Evolutionary conservation across 176 grass and related monocot species (phyloP).

Genomic region (Tuctoria greenei): DNA sequence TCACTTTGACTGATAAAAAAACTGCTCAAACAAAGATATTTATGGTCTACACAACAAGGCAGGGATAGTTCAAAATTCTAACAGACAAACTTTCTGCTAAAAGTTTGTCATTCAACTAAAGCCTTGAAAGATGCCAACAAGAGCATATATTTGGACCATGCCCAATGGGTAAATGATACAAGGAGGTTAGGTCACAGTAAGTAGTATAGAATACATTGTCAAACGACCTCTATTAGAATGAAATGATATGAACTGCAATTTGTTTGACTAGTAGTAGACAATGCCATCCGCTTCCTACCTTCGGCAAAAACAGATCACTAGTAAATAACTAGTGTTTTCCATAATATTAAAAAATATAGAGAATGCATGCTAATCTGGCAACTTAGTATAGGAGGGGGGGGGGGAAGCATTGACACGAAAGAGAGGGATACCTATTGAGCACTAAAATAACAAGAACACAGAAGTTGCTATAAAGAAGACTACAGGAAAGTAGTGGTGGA

Average conservation of each 20-base stretch:
- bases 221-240: neutral
- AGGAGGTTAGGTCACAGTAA: neutral
- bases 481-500: neutral
- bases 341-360: neutral
- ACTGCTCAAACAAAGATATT: slow-evolving; percentile 10
- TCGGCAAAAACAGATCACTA: neutral
- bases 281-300: neutral
- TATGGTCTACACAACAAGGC: neutral
- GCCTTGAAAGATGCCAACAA: neutral
- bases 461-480: neutral
- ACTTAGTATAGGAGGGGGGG: neutral
- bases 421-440: too few species aligned
- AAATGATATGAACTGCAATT: neutral
- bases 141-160: neutral
- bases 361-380: neutral
- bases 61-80: neutral
- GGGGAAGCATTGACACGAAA: neutral
- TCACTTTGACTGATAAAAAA: slow-evolving; percentile 8
- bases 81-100: slow-evolving; percentile 8
- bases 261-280: neutral
- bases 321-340: neutral
- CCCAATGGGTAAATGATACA: neutral
- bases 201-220: neutral
- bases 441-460: neutral
- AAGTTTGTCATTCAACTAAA: neutral